phyloP scores from a whole-genome alignment of 202 grass and related monocot species.

The Saccharum hybrid region DNA sequence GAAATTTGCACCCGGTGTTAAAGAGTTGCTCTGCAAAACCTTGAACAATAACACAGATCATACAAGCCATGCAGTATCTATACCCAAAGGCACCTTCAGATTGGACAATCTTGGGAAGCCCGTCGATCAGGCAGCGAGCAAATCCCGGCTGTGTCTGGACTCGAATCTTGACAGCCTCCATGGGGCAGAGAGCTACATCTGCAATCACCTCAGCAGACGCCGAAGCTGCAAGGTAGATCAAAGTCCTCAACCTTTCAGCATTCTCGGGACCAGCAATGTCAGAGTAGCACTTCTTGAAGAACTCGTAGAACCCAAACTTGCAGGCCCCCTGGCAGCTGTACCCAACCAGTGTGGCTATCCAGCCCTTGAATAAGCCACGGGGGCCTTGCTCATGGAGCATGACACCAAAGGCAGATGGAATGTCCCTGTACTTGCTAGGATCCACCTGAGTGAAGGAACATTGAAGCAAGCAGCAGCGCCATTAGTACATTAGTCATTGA shows the following conservation, averaged over 20 bases:
- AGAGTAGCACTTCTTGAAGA: conserved; percentile 78
- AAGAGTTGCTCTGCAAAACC: conserved; percentile 13
- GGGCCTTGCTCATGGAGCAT: conserved; percentile 73
- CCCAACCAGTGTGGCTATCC: conserved; percentile 79
- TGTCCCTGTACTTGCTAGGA: conserved; percentile 77
- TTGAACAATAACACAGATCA: conserved; percentile 16
- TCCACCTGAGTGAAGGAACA: conserved; percentile 60
- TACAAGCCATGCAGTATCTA: conserved; percentile 40
- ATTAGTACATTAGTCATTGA: not conserved
- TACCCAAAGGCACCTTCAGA: conserved; percentile 85
- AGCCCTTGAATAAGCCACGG: conserved; percentile 79
- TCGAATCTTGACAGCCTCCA: conserved; percentile 86
- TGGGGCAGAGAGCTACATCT: conserved; percentile 75
- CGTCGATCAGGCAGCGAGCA: conserved; percentile 64
- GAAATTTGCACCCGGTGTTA: conserved; percentile 39
- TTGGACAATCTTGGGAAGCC: conserved; percentile 71
- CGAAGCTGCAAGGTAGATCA: conserved; percentile 71
- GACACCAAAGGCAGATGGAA: conserved; percentile 59
- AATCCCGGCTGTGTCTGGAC: conserved; percentile 80
- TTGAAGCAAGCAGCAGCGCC: conserved; percentile 1
- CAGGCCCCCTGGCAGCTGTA: conserved; percentile 80
- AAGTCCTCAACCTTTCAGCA: conserved; percentile 52
- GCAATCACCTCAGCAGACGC: conserved; percentile 76
- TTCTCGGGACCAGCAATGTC: conserved; percentile 58
- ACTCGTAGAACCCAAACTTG: conserved; percentile 92